phyloP scores from a whole-genome alignment of 2,329 filamentous ascomycete species.

The Penicillium sp. region DNA sequence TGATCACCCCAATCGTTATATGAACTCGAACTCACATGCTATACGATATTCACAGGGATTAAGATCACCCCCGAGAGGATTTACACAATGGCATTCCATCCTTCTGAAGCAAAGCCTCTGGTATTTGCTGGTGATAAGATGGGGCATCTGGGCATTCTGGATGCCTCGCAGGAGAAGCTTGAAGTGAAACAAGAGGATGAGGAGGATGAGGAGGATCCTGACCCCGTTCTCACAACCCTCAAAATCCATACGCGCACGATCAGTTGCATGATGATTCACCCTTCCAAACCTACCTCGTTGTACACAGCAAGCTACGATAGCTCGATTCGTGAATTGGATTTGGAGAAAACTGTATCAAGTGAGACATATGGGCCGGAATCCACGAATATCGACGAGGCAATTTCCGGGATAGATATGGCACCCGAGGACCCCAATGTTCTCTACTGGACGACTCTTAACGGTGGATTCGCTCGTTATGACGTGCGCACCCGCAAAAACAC shows the following conservation, averaged over 20 bases:
- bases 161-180: conserved; percentile 61
- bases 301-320: conserved; percentile 92
- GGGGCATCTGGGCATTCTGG: conserved; percentile 86
- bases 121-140: conserved; percentile 95
- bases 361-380: conserved; percentile 79
- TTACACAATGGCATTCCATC: conserved; percentile 87
- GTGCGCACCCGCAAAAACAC: conserved; percentile 61
- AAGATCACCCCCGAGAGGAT: conserved; percentile 88
- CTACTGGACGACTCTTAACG: conserved; percentile 84
- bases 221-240: conserved; percentile 82
- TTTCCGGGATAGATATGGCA: conserved; percentile 83
- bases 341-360: conserved; percentile 74
- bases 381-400: conserved; percentile 69
- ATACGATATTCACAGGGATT: conserved; percentile 60
- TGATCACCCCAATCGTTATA: background rate
- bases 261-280: conserved; percentile 76
- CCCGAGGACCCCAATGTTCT: conserved; percentile 69
- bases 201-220: conserved; percentile 63
- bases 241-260: conserved; percentile 91
- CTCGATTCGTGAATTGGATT: conserved; percentile 81
- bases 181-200: conserved; percentile 52
- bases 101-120: conserved; percentile 78
- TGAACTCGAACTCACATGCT: conserved; percentile 1
- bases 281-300: conserved; percentile 70
- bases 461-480: conserved; percentile 79